phyloP scores from a whole-genome alignment of 306 rosid genomes.

The Prunus kanzakura region DNA sequence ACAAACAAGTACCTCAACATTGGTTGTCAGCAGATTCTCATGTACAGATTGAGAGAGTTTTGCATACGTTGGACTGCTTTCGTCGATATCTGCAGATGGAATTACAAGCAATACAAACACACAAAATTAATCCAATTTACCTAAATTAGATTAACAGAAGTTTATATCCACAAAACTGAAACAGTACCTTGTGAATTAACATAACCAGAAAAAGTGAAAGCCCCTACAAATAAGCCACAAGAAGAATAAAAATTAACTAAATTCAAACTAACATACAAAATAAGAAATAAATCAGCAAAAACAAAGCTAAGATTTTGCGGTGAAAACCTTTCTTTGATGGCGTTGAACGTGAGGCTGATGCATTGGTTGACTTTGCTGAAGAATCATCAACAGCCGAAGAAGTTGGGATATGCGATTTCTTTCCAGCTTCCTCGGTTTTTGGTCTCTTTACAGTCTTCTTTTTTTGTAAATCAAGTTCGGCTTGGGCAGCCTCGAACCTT shows the following conservation, averaged over 20 bases:
- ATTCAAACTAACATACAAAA: background rate
- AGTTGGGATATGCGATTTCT: constrained; percentile 3
- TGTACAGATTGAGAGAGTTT: constrained; percentile 47
- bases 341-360: background rate
- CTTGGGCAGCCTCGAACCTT: constrained; percentile 61
- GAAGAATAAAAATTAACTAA: constrained; percentile 18
- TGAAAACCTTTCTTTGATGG: constrained; percentile 44
- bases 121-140: background rate
- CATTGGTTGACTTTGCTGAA: constrained; percentile 16
- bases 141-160: background rate
- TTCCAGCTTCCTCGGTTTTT: constrained; percentile 19
- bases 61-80: constrained; percentile 46
- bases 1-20: constrained; percentile 37
- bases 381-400: constrained; percentile 29
- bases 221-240: constrained; percentile 22
- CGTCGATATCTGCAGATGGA: constrained; percentile 52
- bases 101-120: background rate
- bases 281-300: background rate
- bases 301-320: background rate
- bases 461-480: constrained; percentile 45
- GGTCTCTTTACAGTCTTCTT: constrained; percentile 33
- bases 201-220: constrained; percentile 46
- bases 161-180: background rate
- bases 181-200: constrained; percentile 45
- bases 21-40: constrained; percentile 50